Evolutionary conservation across 306 rosid species (phyloP).

Genomic region (Prunus mume): DNA sequence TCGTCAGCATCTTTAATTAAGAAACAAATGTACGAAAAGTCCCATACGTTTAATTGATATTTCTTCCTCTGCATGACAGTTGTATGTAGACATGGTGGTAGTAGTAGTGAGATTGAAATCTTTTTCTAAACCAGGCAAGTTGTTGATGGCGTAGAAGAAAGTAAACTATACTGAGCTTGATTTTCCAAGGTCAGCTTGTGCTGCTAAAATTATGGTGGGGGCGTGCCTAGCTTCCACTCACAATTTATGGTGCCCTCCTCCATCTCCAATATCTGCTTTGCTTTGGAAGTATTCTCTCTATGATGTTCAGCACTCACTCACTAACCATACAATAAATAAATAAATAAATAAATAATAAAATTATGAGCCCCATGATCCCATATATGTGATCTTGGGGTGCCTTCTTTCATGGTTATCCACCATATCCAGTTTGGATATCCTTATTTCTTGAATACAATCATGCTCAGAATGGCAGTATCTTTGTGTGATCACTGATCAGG

Average conservation of each 20-base stretch:
- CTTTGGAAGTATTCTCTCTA: constrained; percentile 22
- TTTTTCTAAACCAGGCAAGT: constrained; percentile 26
- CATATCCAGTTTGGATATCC: background rate
- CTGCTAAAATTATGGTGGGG: background rate
- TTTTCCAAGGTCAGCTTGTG: constrained; percentile 5
- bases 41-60: background rate
- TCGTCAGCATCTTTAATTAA: constrained; percentile 13
- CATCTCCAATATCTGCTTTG: constrained; percentile 32
- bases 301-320: background rate
- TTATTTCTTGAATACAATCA: background rate
- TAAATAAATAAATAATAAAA: too few relatives aligned
- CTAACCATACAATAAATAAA: too few relatives aligned
- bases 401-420: too few relatives aligned
- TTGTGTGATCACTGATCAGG: constrained; percentile 1
- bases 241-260: constrained; percentile 16
- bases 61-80: constrained; percentile 16
- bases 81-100: constrained; percentile 25
- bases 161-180: constrained; percentile 16
- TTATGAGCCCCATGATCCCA: too few relatives aligned
- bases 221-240: constrained; percentile 29
- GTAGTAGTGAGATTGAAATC: constrained; percentile 14
- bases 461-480: background rate
- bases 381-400: too few relatives aligned
- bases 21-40: background rate
- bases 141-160: constrained; percentile 37